These are phyloP conservation scores for Termitomyces bulborhizus DNA, from an alignment of 768 basidiomycete genomes.

Conservation along the genomic window DNA sequence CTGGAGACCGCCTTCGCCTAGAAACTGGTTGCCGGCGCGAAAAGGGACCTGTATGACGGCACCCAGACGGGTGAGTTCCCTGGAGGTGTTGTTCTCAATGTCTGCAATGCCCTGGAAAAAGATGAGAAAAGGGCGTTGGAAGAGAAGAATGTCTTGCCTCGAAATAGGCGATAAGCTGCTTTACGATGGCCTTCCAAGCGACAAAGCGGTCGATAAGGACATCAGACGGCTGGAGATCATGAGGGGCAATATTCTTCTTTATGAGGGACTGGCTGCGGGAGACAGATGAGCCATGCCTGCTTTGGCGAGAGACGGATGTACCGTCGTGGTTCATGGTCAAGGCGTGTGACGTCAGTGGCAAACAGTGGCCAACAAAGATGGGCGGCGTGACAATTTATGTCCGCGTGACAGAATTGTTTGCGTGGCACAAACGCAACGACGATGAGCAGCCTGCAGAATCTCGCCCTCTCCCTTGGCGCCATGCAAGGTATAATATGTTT, in stretches of 20 bases:
- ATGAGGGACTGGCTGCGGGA: slow-evolving; percentile 84
- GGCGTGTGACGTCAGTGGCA: slow-evolving; percentile 1
- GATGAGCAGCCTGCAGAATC: slow-evolving; percentile 78
- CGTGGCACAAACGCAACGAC: slow-evolving; percentile 5
- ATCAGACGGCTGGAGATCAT: slow-evolving; percentile 89
- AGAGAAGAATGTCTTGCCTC: slow-evolving; percentile 31
- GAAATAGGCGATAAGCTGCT: slow-evolving; percentile 92
- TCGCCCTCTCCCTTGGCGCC: slow-evolving; percentile 85
- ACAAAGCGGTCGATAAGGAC: slow-evolving; percentile 93
- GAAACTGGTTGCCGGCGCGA: slow-evolving; percentile 90
- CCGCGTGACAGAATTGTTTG: background rate
- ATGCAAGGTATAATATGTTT: slow-evolving; percentile 71
- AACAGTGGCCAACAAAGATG: background rate
- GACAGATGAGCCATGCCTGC: slow-evolving; percentile 65
- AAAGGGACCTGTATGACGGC: slow-evolving; percentile 98
- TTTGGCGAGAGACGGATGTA: slow-evolving; percentile 31
- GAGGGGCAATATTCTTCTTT: slow-evolving; percentile 88
- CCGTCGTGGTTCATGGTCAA: slow-evolving; percentile 30
- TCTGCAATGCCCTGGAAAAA: slow-evolving; percentile 50
- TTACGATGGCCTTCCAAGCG: slow-evolving; percentile 95
- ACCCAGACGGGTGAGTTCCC: slow-evolving; percentile 88
- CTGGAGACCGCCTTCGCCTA: slow-evolving; percentile 97
- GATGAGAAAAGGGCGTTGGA: background rate
- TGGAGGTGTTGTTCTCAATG: slow-evolving; percentile 92
- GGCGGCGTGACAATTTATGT: too few species aligned